Evolutionary conservation across 768 basidiomycete species (phyloP).

Genomic region (Cystobasidium ongulense): DNA sequence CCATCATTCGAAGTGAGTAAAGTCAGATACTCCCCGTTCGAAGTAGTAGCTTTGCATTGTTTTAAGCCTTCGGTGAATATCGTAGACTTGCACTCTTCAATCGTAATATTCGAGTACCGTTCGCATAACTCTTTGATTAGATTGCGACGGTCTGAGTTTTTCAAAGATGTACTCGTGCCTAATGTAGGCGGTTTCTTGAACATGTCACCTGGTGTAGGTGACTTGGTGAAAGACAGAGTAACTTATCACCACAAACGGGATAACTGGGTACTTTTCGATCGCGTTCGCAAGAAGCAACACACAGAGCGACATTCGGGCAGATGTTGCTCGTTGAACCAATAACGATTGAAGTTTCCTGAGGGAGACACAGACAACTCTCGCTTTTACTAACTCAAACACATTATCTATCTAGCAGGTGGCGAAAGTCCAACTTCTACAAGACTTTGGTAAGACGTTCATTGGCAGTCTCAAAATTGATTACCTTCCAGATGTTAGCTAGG

Average conservation of each 20-base stretch:
- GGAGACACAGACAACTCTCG: not conserved
- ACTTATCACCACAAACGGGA: too few species aligned
- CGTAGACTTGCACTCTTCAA: slow-evolving; percentile 13
- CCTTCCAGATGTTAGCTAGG: slow-evolving; percentile 83
- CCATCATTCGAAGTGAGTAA: not conserved
- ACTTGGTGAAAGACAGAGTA: not conserved
- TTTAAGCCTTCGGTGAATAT: not conserved
- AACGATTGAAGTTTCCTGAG: not conserved
- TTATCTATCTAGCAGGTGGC: too few species aligned
- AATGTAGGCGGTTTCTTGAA: slow-evolving; percentile 22
- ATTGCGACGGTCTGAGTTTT: slow-evolving; percentile 9
- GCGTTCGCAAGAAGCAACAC: not conserved
- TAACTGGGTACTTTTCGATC: not conserved
- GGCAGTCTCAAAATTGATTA: slow-evolving; percentile 92
- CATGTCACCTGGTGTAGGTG: not conserved
- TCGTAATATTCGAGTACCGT: not conserved
- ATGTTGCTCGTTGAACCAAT: not conserved
- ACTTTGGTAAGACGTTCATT: slow-evolving; percentile 47
- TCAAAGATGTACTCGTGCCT: not conserved
- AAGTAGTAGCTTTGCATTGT: slow-evolving; percentile 21
- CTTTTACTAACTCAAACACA: too few species aligned
- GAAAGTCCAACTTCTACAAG: not conserved
- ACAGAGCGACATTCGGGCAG: too few species aligned
- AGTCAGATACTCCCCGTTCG: slow-evolving; percentile 21
- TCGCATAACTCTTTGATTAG: slow-evolving; percentile 2